Base-by-base conservation (phyloP, 371 early-diverging fungal species). In the Lichtheimia ornata region DNA sequence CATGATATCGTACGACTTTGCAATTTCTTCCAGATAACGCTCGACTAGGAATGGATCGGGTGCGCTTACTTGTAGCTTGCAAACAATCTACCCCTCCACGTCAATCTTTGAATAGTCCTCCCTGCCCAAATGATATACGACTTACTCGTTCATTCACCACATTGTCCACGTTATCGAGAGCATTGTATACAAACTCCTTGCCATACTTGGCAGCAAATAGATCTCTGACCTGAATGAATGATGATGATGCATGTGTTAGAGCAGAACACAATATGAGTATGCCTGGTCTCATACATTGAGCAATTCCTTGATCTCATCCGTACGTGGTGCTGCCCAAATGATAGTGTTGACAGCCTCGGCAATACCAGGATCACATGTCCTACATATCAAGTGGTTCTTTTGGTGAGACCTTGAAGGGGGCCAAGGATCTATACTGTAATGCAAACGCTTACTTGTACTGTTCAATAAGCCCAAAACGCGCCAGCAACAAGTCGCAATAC, bases 21-120 rank as follows among this genome's bases (percentile, higher is more conserved):
- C 95, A 70, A 97, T 95, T 69, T 94, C 92, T 62, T 88, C 90
- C 55, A 97, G 73, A 65, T 97, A 97, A 56, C 91, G 84, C 51
- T 90, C 85, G 30, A 97, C 94, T 4, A 97, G 82, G 28, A 80
- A 81, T 4, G 84, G 67, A 55, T 93, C 91, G 1, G 97, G 96
- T 13, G 93, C 89, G 68, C 85, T 79, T 6, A 91, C 85, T 49
- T 85, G 79, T 5, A 97, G 76, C 67, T 93, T 94, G 63, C 85
- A 82, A 43, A 94, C 72, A 59, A 96, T 83, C 94, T 94, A 18
- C 15, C 56, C 41, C 5, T 17, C 11, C 14, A 51, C 1, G 2
- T 50, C 24, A 50, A n/a, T 27, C 5, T 17, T n/a, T 14, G 7
- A 51, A 6, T 3, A 50, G 17, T 14, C 9, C 18, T 9, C 50